phyloP scores from a whole-genome alignment of 805 yeast genomes.

The Cyberlindnera meyerae region DNA sequence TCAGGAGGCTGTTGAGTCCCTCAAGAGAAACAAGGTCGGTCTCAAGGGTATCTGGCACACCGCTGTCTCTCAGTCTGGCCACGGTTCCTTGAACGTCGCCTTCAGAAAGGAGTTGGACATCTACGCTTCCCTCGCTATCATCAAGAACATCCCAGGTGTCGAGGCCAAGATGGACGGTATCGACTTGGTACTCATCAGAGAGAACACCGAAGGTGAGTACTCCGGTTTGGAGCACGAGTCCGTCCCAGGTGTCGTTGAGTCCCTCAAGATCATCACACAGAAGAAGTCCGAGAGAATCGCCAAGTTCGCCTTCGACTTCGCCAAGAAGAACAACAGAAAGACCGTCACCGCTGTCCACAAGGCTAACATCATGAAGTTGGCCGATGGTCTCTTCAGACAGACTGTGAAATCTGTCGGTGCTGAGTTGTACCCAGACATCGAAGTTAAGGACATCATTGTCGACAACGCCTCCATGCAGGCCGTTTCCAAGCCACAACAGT shows the following conservation, averaged over 20 bases:
- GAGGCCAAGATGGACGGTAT: constrained; percentile 83
- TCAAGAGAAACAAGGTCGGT: constrained; percentile 95
- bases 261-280: constrained; percentile 90
- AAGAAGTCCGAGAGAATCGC: constrained; percentile 96
- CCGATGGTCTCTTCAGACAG: constrained; percentile 96
- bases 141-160: constrained; percentile 92
- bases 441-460: constrained; percentile 88
- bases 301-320: constrained; percentile 94
- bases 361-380: constrained; percentile 98
- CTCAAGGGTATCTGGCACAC: constrained; percentile 94
- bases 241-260: constrained; percentile 96
- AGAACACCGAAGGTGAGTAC: constrained; percentile 99
- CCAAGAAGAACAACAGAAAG: constrained; percentile 86
- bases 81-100: constrained; percentile 90
- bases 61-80: constrained; percentile 71
- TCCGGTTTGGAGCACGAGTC: constrained; percentile 98
- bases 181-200: constrained; percentile 93
- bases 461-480: constrained; percentile 99
- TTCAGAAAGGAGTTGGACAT: constrained; percentile 94
- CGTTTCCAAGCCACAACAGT: constrained; percentile 96
- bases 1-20: constrained; percentile 79
- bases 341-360: constrained; percentile 96
- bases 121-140: constrained; percentile 90
- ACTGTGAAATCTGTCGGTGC: constrained; percentile 85
- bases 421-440: constrained; percentile 78